phyloP scores from a whole-genome alignment of 2,329 filamentous ascomycete genomes.

The Didymella lethalis region DNA sequence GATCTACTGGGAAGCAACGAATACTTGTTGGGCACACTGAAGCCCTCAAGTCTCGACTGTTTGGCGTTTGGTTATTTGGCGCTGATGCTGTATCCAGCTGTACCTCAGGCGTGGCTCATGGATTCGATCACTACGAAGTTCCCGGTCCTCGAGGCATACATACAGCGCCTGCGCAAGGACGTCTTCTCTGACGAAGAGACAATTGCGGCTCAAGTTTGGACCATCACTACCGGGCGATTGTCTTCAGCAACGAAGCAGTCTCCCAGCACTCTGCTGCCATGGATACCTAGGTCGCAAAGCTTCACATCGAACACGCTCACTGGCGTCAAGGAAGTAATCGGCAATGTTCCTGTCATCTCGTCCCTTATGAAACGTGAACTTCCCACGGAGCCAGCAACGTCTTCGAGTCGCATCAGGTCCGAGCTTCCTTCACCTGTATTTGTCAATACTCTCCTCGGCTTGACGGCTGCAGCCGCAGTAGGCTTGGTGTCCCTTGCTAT shows the following conservation, averaged over 20 bases:
- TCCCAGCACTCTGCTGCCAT: conserved; percentile 31
- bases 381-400: conserved; percentile 14
- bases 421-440: conserved; percentile 41
- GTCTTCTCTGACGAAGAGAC: conserved; percentile 36
- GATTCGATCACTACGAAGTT: conserved; percentile 63
- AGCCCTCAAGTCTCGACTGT: conserved; percentile 76
- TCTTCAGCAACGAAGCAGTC: conserved; percentile 2
- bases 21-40: conserved; percentile 62
- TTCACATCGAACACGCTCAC: conserved; percentile 22
- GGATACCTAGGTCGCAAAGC: conserved; percentile 29
- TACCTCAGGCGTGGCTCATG: conserved; percentile 69
- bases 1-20: conserved; percentile 65
- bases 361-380: conserved; percentile 22
- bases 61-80: conserved; percentile 80
- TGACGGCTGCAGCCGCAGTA: conserved; percentile 33
- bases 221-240: conserved; percentile 29
- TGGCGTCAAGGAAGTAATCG: conserved; percentile 33
- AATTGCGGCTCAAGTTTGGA: conserved; percentile 39
- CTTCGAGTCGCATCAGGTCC: conserved; percentile 27
- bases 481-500: conserved; percentile 42
- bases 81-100: conserved; percentile 70
- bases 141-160: conserved; percentile 50
- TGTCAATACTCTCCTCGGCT: conserved; percentile 35
- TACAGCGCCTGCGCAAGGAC: conserved; percentile 45
- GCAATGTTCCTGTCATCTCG: conserved; percentile 37